A percentile compares a stretch with the other conserved stretches of the same genome.
Evolutionary conservation across 2,329 filamentous ascomycete genomes (phyloP).

Genomic region (Emergomyces orientalis): DNA sequence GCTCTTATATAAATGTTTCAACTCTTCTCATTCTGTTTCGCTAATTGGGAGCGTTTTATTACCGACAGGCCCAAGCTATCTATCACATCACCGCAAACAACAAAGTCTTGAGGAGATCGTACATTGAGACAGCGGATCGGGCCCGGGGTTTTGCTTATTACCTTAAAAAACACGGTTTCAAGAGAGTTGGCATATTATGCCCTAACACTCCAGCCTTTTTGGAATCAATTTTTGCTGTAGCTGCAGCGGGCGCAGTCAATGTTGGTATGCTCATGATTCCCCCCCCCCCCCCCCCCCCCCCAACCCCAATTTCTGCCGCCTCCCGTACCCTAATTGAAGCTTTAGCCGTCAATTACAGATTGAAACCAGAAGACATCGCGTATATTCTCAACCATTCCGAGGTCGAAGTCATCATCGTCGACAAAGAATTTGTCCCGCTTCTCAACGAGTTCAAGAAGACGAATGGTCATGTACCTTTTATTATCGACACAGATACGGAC

Average conservation of each 20-base stretch:
- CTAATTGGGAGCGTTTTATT: conserved; percentile 7
- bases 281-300: not conserved
- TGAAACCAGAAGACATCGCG: conserved; percentile 74
- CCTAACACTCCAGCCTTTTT: conserved; percentile 94
- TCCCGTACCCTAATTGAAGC: not conserved
- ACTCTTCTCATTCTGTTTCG: not conserved
- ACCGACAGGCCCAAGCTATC: conserved; percentile 59
- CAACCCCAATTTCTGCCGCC: not conserved
- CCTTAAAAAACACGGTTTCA: conserved; percentile 61
- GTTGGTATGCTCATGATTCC: conserved; percentile 45
- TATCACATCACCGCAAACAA: conserved; percentile 76
- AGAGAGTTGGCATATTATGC: conserved; percentile 72
- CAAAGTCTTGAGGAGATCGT: conserved; percentile 63
- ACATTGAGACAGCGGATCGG: conserved; percentile 74
- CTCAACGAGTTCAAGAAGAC: conserved; percentile 55
- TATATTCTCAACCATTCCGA: conserved; percentile 88
- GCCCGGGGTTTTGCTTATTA: conserved; percentile 84
- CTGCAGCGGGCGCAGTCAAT: conserved; percentile 68
- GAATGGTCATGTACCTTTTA: conserved; percentile 56
- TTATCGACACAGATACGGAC: conserved; percentile 81
- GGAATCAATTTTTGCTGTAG: conserved; percentile 80
- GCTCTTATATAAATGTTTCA: conserved; percentile 14
- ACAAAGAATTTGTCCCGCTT: conserved; percentile 66
- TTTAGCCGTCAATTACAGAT: conserved; percentile 56
- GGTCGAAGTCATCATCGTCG: conserved; percentile 78